These are phyloP conservation scores for Rhynchosporium graminicola DNA, from an alignment of 2,329 filamentous ascomycete genomes.

Conservation along the genomic window DNA sequence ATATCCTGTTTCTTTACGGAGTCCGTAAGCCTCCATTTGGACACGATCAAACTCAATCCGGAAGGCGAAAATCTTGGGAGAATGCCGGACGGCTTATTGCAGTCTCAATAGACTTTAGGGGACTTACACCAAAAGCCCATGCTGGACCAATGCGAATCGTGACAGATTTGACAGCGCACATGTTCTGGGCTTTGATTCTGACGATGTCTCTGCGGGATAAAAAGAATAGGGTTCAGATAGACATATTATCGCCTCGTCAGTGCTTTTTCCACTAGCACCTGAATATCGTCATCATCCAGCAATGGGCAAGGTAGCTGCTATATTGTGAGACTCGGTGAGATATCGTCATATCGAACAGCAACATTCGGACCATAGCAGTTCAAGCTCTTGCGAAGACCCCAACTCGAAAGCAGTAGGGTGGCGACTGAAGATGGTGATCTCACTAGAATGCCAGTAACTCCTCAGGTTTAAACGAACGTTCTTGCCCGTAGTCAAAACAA, in stretches of 20 bases:
- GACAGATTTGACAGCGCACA: not conserved
- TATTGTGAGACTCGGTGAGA: not conserved
- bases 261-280: constrained; percentile 1
- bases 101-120: too few relatives aligned
- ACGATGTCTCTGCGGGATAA: too few relatives aligned
- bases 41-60: not conserved
- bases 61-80: constrained; percentile 1
- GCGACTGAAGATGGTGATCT: too few relatives aligned
- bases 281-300: not conserved
- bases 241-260: not conserved
- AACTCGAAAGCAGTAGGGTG: too few relatives aligned
- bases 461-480: too few relatives aligned
- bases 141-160: not conserved
- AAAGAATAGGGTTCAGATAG: not conserved
- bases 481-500: not conserved
- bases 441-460: too few relatives aligned
- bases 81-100: not conserved
- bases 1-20: not conserved
- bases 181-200: not conserved
- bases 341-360: not conserved
- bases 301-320: not conserved
- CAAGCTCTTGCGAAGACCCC: not conserved
- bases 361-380: not conserved
- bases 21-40: not conserved
- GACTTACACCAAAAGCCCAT: not conserved